phyloP scores from a whole-genome alignment of 495 filamentous ascomycete genomes.

The Neohortaea acidophila region DNA sequence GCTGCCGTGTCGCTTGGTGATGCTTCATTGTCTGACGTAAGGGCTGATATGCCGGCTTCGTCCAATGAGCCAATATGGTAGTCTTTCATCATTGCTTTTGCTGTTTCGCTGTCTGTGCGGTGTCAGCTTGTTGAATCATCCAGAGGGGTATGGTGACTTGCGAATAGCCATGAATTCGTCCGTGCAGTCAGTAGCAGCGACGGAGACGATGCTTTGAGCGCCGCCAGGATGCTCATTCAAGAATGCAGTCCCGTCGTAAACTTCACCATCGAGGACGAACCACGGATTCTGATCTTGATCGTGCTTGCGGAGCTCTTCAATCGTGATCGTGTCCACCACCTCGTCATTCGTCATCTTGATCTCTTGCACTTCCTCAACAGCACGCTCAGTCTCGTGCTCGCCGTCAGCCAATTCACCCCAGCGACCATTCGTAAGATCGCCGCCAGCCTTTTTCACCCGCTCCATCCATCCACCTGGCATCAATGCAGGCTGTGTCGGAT shows the following conservation, averaged over 20 bases:
- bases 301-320: conserved; percentile 61
- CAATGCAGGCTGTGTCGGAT: conserved; percentile 72
- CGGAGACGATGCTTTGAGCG: conserved; percentile 70
- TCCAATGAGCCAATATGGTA: conserved; percentile 78
- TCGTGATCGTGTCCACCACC: conserved; percentile 43
- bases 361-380: conserved; percentile 36
- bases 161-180: conserved; percentile 94
- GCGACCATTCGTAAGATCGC: conserved; percentile 63
- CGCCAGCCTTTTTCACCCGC: conserved; percentile 72
- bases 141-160: conserved; percentile 36
- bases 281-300: conserved; percentile 55
- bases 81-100: conserved; percentile 76
- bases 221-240: conserved; percentile 80
- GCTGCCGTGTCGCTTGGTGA: conserved; percentile 22
- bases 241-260: conserved; percentile 79
- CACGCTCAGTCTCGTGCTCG: conserved; percentile 34
- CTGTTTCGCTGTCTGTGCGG: conserved; percentile 66
- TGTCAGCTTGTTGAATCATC: conserved; percentile 3
- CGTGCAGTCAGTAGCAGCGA: conserved; percentile 69
- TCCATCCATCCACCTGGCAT: conserved; percentile 93
- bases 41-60: conserved; percentile 36
- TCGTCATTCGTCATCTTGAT: conserved; percentile 69
- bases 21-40: conserved; percentile 29
- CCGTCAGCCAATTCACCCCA: conserved; percentile 67
- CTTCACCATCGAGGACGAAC: conserved; percentile 86